A percentile compares a stretch with the other conserved stretches of the same genome.
These are phyloP conservation scores for Macrotyloma uniflorum DNA, from an alignment of 306 rosid species.

Conservation along the genomic window DNA sequence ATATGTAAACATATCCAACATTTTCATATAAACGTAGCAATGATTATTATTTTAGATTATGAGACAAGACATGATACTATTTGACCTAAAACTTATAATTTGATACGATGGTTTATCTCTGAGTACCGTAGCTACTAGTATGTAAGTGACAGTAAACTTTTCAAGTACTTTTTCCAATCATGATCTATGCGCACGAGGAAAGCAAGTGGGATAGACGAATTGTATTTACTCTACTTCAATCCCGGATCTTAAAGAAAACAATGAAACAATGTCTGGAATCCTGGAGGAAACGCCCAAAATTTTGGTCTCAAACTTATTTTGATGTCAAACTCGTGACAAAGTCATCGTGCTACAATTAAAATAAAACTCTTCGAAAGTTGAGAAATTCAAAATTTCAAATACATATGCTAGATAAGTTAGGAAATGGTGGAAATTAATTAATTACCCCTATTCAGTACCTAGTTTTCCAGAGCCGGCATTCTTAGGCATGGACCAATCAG, in stretches of 20 bases:
- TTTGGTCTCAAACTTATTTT: neutral
- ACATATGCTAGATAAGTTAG: neutral
- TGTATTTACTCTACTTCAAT: too few species aligned
- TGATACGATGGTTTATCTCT: too few species aligned
- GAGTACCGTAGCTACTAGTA: too few species aligned
- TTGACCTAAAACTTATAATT: too few species aligned
- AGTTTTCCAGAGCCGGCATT: conserved; percentile 21
- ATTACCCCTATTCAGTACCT: neutral
- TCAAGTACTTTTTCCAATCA: too few species aligned
- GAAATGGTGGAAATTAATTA: neutral
- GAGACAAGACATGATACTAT: too few species aligned
- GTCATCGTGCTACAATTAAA: neutral
- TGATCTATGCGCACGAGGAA: too few species aligned
- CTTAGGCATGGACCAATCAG: neutral
- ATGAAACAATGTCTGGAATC: neutral
- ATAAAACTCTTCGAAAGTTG: neutral
- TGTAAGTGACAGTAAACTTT: too few species aligned
- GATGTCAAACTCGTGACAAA: neutral
- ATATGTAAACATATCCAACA: too few species aligned
- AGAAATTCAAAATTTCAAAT: neutral
- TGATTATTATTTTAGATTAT: too few species aligned
- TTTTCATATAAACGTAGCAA: too few species aligned
- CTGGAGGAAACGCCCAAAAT: neutral
- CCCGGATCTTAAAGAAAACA: neutral
- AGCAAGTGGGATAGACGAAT: too few species aligned